Evolutionary conservation across 352 stramenopile species (phyloP).

Genomic region (Phytophthora brassicae): DNA sequence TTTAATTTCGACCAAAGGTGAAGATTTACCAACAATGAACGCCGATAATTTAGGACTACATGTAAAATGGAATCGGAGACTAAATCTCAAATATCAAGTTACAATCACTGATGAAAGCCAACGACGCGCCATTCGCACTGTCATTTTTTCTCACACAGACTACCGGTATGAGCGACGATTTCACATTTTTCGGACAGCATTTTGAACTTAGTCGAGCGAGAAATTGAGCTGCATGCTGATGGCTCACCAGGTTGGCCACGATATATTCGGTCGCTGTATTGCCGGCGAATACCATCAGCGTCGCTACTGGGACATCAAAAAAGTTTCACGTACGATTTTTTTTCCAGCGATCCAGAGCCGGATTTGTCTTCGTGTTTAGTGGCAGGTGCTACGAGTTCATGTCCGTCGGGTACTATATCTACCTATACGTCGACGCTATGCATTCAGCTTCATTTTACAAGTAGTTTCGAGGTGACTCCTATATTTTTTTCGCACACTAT

Average conservation of each 20-base stretch:
- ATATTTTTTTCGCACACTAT: slow-evolving; percentile 21
- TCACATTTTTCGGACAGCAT: slow-evolving; percentile 8
- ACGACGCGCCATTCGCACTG: slow-evolving; percentile 15
- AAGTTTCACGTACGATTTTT: slow-evolving; percentile 15
- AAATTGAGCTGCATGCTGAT: slow-evolving; percentile 18
- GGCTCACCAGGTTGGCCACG: slow-evolving; percentile 18
- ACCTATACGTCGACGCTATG: slow-evolving; percentile 6
- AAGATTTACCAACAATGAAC: background rate
- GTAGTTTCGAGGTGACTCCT: background rate
- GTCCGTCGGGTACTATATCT: background rate
- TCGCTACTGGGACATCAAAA: background rate
- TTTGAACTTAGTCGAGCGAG: slow-evolving; percentile 17
- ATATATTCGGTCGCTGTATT: background rate
- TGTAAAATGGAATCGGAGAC: slow-evolving; percentile 6
- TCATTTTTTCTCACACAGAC: slow-evolving; percentile 22
- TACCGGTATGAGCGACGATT: slow-evolving; percentile 17
- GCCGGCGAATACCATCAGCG: background rate
- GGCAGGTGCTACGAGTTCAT: background rate
- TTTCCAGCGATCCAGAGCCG: background rate
- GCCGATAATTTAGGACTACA: background rate
- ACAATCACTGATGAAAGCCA: slow-evolving; percentile 28
- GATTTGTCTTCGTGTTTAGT: slow-evolving; percentile 1
- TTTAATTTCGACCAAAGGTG: background rate
- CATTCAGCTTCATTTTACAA: slow-evolving; percentile 11
- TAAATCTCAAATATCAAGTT: slow-evolving; percentile 12